These are phyloP conservation scores for Cystofilobasidium bisporidii DNA, from an alignment of 768 basidiomycete species.

Conservation along the genomic window DNA sequence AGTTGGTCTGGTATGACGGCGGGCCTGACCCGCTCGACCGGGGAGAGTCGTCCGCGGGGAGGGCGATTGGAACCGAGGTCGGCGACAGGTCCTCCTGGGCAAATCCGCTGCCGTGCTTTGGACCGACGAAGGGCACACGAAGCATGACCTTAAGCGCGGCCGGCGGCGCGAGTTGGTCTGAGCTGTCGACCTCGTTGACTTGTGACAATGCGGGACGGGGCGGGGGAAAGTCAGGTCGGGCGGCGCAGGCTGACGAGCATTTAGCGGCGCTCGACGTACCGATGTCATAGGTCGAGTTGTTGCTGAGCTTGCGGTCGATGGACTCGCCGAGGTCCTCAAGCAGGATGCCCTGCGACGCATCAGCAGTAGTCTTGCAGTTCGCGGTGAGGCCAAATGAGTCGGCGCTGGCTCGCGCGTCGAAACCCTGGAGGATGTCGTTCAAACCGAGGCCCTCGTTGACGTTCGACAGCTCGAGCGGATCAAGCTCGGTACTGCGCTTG, in stretches of 20 bases:
- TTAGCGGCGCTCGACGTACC: not conserved
- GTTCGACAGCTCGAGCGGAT: conserved; percentile 9
- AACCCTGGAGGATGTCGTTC: conserved; percentile 7
- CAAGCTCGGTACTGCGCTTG: conserved; percentile 13
- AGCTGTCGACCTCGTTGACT: not conserved
- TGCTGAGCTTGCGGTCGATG: conserved; percentile 5
- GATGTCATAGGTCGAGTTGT: not conserved
- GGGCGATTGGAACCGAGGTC: conserved; percentile 5
- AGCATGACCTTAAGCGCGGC: not conserved
- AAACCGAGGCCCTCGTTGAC: conserved; percentile 1
- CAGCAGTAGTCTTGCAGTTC: not conserved
- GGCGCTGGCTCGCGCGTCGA: not conserved
- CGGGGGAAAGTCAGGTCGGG: no score
- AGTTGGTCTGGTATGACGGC: conserved; percentile 4
- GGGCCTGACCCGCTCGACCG: not conserved
- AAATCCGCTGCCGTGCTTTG: conserved; percentile 2
- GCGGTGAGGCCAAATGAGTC: not conserved
- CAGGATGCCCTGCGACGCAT: not conserved
- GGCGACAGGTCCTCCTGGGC: conserved; percentile 16
- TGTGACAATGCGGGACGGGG: not conserved
- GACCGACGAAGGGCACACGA: conserved; percentile 14
- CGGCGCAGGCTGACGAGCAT: no score
- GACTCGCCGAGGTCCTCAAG: not conserved
- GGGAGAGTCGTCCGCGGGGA: conserved; percentile 7
- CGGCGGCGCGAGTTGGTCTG: not conserved